A percentile compares a stretch with the other conserved stretches of the same genome.
Evolutionary conservation across 495 filamentous ascomycete species (phyloP).

Genomic region (Neurospora sp.): DNA sequence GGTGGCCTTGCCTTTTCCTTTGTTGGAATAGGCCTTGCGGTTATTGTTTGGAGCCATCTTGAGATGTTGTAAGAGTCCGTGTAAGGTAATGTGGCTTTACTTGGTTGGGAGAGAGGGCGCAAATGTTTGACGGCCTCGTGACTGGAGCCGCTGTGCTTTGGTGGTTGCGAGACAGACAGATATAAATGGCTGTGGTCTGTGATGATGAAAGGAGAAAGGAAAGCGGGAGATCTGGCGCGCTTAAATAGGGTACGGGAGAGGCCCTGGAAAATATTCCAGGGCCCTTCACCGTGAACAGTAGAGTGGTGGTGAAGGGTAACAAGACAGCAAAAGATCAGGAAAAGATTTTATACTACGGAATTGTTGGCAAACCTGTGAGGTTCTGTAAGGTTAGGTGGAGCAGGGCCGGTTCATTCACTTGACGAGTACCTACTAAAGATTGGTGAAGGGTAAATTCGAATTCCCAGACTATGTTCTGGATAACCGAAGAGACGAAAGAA

Average conservation of each 20-base stretch:
- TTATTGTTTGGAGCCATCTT: neutral
- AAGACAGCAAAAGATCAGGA: neutral
- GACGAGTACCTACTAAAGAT: neutral
- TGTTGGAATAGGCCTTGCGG: neutral
- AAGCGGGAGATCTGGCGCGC: neutral
- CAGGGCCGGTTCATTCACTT: neutral
- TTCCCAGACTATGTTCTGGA: too few species aligned
- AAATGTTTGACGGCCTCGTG: too few species aligned
- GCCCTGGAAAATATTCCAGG: too few species aligned
- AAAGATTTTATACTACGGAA: neutral
- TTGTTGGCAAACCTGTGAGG: neutral
- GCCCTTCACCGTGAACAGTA: neutral
- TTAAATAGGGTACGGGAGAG: neutral
- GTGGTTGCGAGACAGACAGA: too few species aligned
- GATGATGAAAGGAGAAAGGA: neutral
- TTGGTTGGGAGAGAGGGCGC: too few species aligned
- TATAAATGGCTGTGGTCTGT: neutral
- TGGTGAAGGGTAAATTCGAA: neutral
- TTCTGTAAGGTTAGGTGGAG: neutral
- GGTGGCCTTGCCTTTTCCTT: neutral
- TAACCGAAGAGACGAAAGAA: too few species aligned
- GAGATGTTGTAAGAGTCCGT: too few species aligned
- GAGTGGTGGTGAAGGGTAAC: neutral
- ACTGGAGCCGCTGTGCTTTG: neutral
- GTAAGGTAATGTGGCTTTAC: too few species aligned